Evolutionary conservation across 257 asterid species (phyloP).

Genomic region (Solanum appendiculatum): DNA sequence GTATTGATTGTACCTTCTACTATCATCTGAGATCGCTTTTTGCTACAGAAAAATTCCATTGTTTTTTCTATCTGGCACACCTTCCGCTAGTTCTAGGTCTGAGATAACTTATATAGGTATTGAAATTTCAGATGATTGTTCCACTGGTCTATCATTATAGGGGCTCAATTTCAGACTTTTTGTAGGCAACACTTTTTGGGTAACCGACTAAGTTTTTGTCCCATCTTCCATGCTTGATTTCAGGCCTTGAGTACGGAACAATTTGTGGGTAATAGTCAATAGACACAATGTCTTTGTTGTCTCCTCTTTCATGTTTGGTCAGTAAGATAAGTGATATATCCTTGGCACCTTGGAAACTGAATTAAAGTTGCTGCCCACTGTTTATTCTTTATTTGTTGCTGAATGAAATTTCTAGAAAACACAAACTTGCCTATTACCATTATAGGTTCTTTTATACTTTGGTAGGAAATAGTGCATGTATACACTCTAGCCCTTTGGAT

Average conservation of each 20-base stretch:
- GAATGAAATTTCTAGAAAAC: not conserved
- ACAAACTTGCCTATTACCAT: not conserved
- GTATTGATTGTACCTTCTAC: not conserved
- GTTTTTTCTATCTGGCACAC: not conserved
- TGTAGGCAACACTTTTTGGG: not conserved
- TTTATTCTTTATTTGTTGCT: not conserved
- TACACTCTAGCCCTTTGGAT: not conserved
- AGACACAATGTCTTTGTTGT: not conserved
- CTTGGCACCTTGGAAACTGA: not conserved
- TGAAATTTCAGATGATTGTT: not conserved
- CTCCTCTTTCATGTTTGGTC: not conserved
- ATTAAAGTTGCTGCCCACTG: not conserved
- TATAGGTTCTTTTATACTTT: not conserved
- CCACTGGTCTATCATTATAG: not conserved
- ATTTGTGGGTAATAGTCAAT: not conserved
- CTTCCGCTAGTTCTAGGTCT: not conserved
- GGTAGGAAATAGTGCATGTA: not conserved
- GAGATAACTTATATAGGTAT: not conserved
- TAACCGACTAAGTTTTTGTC: not conserved
- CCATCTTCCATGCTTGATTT: not conserved
- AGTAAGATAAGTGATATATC: not conserved
- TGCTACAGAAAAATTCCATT: not conserved
- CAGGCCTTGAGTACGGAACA: not conserved
- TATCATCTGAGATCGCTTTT: not conserved
- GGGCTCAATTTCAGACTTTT: not conserved